These are phyloP conservation scores for Brachypodium distachyon DNA, from an alignment of 202 grass and related monocot species.

Conservation along the genomic window DNA sequence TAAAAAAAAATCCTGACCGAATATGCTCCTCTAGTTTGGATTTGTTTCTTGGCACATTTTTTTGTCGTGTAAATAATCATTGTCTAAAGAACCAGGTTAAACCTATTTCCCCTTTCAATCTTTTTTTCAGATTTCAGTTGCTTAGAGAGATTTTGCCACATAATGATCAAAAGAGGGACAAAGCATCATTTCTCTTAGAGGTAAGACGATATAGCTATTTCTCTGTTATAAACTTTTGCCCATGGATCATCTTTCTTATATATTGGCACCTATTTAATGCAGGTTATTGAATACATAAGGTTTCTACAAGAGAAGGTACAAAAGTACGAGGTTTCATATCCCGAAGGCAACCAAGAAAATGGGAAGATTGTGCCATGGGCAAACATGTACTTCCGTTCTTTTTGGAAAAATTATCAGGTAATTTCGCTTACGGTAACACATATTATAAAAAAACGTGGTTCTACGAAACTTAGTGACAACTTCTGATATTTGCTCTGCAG, in stretches of 20 bases:
- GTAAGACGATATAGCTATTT: not conserved
- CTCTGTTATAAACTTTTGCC: not conserved
- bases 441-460: not conserved
- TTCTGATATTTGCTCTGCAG: constrained; percentile 13
- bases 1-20: not conserved
- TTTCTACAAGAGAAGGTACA: constrained; percentile 86
- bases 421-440: not conserved
- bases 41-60: not conserved
- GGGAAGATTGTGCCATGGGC: constrained; percentile 66
- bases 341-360: constrained; percentile 69
- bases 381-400: constrained; percentile 74
- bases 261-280: not conserved
- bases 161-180: constrained; percentile 92
- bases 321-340: constrained; percentile 49
- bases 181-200: constrained; percentile 86
- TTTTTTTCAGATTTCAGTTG: constrained; percentile 70
- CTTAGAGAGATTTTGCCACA: constrained; percentile 83
- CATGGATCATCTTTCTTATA: not conserved
- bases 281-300: constrained; percentile 85
- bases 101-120: not conserved
- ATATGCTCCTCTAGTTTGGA: not conserved
- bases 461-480: not conserved
- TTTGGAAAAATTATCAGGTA: constrained; percentile 78
- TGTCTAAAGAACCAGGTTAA: not conserved
- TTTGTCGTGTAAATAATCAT: not conserved